phyloP scores from a whole-genome alignment of 1,284 basidiomycete genomes.

The Apiotrichum brassicae region DNA sequence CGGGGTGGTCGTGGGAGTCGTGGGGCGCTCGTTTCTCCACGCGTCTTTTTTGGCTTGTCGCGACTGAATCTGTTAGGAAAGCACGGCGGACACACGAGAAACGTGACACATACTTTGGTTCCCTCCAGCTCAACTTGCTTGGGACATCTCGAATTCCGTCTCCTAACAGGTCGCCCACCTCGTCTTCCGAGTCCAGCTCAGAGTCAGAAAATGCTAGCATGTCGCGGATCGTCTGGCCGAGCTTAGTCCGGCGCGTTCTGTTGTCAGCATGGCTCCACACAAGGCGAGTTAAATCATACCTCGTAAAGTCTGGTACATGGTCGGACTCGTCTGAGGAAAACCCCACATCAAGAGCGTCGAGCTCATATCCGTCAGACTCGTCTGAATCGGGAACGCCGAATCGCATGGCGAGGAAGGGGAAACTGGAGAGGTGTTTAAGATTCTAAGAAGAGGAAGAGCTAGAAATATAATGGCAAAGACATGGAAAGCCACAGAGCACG shows the following conservation, averaged over 20 bases:
- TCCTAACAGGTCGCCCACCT: conserved; percentile 20
- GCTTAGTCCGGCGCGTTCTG: conserved; percentile 5
- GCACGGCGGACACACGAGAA: neutral
- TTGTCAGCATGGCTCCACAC: neutral
- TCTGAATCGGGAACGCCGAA: conserved; percentile 29
- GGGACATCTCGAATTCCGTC: neutral
- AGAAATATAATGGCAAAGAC: too few species aligned
- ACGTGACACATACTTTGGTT: conserved; percentile 8
- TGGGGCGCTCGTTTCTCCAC: neutral
- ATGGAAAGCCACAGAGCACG: too few species aligned
- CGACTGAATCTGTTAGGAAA: neutral
- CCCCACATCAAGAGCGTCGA: conserved; percentile 12
- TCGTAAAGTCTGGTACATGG: conserved; percentile 6
- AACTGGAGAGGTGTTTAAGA: too few species aligned
- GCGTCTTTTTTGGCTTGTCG: neutral
- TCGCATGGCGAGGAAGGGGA: conserved; percentile 27
- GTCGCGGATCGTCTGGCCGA: conserved; percentile 23
- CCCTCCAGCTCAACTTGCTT: conserved; percentile 10
- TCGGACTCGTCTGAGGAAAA: conserved; percentile 11
- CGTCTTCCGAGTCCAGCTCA: conserved; percentile 32
- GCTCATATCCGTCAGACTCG: conserved; percentile 17
- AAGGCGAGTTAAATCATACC: neutral
- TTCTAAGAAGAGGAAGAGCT: too few species aligned
- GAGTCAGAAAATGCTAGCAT: conserved; percentile 20
- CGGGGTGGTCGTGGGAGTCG: conserved; percentile 1